Base-by-base conservation (phyloP, 495 filamentous ascomycete species). In the Talaromyces wortmannii region DNA sequence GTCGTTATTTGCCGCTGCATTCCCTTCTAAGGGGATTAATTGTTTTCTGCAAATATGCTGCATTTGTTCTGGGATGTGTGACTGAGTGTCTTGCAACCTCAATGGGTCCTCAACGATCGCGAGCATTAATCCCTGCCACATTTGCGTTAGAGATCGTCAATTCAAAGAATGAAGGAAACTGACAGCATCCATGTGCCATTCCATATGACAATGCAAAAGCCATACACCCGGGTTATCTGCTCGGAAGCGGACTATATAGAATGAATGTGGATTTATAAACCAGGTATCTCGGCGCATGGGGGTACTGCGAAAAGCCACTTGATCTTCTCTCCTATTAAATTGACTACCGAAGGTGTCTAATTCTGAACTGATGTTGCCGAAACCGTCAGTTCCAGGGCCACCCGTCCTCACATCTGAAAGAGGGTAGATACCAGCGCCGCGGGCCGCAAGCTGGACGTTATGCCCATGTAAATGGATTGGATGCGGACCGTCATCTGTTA, bases 381-480 rank as follows among this genome's bases (percentile, higher is more conserved):
- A 23, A 23, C 4, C 23, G 23, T 23, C 23, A 23, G 23, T 23
- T 23, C 23, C 23, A 23, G 23, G 23, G 23, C 23, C 23, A 23
- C 23, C 23, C 23, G 23, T 23, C 23, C 23, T 23, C 32, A 74
- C 55, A 51, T 72, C 66, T 55, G 67, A 59, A 57, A 76, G 18
- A 50, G 74, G 56, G 60, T 70, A 75, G 58, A 60, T 48, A 5
- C 71, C 65, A 12, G 70, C 69, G 42, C 78, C 74, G 1, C 86
- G 81, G 32, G 71, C 69, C 32, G 89, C 67, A 6, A 89, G 70
- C 62, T 94, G 89, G 74, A 92, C 92, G 55, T 82, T 79, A 70
- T 94, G 90, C 0, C 90, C 90, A 75, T 95, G 90, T 2, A 94
- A 73, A 73, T 95, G 89, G 78, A 92, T 92, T 0, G 91, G 91